Base-by-base conservation (phyloP, 176 grass and related monocot species). In the Ensete ventricosum region DNA sequence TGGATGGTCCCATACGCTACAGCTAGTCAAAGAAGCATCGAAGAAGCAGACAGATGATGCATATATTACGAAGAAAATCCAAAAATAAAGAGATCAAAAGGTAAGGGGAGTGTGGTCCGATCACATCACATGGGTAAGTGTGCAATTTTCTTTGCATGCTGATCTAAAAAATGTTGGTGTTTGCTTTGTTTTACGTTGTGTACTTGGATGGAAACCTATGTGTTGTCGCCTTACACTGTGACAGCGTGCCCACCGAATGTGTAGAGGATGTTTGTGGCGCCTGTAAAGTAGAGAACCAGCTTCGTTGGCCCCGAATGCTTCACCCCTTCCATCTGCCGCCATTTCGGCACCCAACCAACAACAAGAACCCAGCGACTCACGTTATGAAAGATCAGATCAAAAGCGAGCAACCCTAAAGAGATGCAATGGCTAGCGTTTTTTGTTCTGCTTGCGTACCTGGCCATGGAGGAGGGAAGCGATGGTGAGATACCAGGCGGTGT, bases 191-290 rank as follows among this genome's bases (percentile, higher is more conserved):
- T 73, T 73, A 73, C 25, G 49, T 65, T 13, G 48, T 53, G 75
- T 64, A 77, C 7, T 53, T 64, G 52, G 58, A 55, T 10, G 60
- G n/a, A 77, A 77, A 25, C 12, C 11, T 16, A 71, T 24, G 65
- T 69, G 67, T n/a, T 87, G 87, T 89, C 82, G 67, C 9, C 90
- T 93, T 94, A 99, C 95, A 99, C 95, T 74, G 95, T 99, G 64
- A 94, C 95, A 84, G 95, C 95, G 71, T 99, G 95, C 1, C 95
- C 95, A 9, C 95, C 95, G 83, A 99, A 99, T 64, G 91, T 99
- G 83, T 99, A 99, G 67, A 99, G 95, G 82, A 99, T 99, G 95
- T 99, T 99, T 73, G 95, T 99, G 80, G 95, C 81, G 77, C 95
- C 95, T 10, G 95, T 99, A 86, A 99, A 94, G 76, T 99, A 99